Evolutionary conservation across 805 yeast species (phyloP).

Genomic region (Sugiyamaella marilandica): DNA sequence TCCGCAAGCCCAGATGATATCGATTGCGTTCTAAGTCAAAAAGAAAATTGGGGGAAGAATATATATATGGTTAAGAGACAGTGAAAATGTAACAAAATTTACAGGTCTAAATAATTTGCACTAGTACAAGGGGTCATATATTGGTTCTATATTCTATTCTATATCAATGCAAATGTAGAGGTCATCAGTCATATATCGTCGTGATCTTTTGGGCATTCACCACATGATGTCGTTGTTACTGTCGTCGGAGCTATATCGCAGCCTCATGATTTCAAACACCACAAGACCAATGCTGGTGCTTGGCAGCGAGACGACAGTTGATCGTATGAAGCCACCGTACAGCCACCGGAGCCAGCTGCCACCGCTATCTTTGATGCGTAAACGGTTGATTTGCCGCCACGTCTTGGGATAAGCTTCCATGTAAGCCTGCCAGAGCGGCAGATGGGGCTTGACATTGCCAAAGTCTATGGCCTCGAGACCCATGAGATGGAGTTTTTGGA

Average conservation of each 20-base stretch:
- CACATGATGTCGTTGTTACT: conserved; percentile 4
- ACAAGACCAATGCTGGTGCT: conserved; percentile 83
- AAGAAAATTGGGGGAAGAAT: too few relatives aligned
- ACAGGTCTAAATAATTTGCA: too few relatives aligned
- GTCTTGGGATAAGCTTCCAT: conserved; percentile 76
- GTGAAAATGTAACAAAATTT: too few relatives aligned
- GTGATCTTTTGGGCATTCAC: background rate
- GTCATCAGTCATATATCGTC: background rate
- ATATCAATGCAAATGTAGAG: background rate
- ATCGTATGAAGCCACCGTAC: conserved; percentile 72
- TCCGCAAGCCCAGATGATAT: too few relatives aligned
- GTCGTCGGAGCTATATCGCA: conserved; percentile 16
- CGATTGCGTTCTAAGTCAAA: too few relatives aligned
- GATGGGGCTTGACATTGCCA: conserved; percentile 29
- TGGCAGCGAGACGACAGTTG: conserved; percentile 73
- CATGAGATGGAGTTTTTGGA: conserved; percentile 74
- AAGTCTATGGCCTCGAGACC: conserved; percentile 77
- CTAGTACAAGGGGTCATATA: too few relatives aligned
- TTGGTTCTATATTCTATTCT: background rate
- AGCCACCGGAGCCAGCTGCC: conserved; percentile 59
- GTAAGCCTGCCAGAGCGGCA: conserved; percentile 42
- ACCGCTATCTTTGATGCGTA: conserved; percentile 50
- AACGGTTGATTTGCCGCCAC: conserved; percentile 48
- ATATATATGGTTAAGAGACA: too few relatives aligned
- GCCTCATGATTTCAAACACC: conserved; percentile 76